These are phyloP conservation scores for Nannochloropsis gaditana DNA, from an alignment of 108 stramenopile genomes.

Conservation along the genomic window DNA sequence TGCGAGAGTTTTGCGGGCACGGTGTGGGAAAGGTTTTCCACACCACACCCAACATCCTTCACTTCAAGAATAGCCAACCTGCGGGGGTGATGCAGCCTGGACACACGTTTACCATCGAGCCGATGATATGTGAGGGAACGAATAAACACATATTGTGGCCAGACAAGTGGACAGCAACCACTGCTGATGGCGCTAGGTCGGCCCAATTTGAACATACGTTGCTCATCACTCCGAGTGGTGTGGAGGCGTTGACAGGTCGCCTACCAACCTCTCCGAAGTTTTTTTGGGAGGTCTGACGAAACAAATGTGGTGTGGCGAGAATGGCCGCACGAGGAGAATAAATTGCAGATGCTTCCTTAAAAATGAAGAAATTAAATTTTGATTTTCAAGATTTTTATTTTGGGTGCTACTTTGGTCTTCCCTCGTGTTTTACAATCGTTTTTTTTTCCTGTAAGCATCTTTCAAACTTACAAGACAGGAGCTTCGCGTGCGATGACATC, in stretches of 20 bases:
- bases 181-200: constrained; percentile 73
- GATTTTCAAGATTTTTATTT: too few species aligned
- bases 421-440: too few species aligned
- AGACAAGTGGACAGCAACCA: constrained; percentile 96
- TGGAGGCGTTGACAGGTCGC: constrained; percentile 79
- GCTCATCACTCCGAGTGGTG: constrained; percentile 78
- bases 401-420: too few species aligned
- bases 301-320: too few species aligned
- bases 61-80: constrained; percentile 82
- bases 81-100: constrained; percentile 75
- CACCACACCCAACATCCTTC: constrained; percentile 84
- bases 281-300: constrained; percentile 36
- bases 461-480: too few species aligned
- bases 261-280: constrained; percentile 34
- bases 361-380: too few species aligned
- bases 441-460: too few species aligned
- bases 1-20: constrained; percentile 86
- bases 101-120: constrained; percentile 99
- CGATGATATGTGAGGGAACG: constrained; percentile 95
- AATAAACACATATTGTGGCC: constrained; percentile 75
- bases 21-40: constrained; percentile 91
- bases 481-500: too few species aligned
- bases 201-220: constrained; percentile 99
- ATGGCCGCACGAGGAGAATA: too few species aligned
- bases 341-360: too few species aligned